Conservation (phyloP, 176 grass and related monocot genomes). For the Thalia dealbata region DNA sequence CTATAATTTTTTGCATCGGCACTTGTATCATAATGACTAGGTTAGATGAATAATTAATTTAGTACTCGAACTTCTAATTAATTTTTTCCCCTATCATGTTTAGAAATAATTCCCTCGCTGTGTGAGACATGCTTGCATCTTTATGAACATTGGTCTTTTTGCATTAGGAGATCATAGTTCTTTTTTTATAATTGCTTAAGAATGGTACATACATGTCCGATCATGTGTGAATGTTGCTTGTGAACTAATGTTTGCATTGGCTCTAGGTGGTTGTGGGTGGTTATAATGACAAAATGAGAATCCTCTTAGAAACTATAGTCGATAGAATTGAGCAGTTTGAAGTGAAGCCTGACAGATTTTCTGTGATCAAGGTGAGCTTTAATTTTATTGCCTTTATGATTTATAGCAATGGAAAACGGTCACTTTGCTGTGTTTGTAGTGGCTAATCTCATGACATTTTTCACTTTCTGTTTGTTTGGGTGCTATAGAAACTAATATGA, state of each 20-base stretch:
- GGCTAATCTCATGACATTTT: neutral
- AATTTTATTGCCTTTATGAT: neutral
- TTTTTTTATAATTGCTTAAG: too few relatives aligned
- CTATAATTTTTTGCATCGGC: constrained; percentile 1
- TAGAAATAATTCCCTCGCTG: too few relatives aligned
- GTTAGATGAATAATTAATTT: neutral
- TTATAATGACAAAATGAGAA: constrained; percentile 97
- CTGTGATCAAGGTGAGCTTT: constrained; percentile 79
- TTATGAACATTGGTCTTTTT: too few relatives aligned
- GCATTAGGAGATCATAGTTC: too few relatives aligned
- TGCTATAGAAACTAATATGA: neutral
- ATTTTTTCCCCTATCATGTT: too few relatives aligned
- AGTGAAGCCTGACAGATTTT: constrained; percentile 76
- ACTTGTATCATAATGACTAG: neutral
- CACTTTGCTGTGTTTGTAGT: neutral
- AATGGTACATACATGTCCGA: too few relatives aligned
- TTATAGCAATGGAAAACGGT: too few relatives aligned
- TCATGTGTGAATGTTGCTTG: neutral
- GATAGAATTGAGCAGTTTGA: constrained; percentile 71
- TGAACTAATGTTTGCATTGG: constrained; percentile 3
- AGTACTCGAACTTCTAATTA: neutral
- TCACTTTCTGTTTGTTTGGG: neutral
- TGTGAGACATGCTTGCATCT: too few relatives aligned
- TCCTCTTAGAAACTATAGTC: constrained; percentile 79
- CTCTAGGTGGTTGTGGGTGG: constrained; percentile 72